Evolutionary conservation across 768 basidiomycete genomes (phyloP).

Genomic region (Naganishia vaughanmartiniae): DNA sequence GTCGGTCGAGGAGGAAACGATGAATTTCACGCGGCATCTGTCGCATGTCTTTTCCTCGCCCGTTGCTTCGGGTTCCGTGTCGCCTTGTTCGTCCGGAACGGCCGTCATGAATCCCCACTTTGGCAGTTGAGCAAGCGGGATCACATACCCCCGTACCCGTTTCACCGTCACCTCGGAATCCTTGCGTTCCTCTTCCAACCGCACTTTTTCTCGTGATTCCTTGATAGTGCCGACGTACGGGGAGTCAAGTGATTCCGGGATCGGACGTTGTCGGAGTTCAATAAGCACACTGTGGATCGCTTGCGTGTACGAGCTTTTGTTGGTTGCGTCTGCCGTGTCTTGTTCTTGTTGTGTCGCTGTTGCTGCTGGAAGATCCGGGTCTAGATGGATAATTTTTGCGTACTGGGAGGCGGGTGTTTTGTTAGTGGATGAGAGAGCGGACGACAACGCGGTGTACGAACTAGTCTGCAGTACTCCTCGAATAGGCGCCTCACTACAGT

Average conservation of each 20-base stretch:
- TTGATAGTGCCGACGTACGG: slow-evolving; percentile 51
- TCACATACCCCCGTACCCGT: slow-evolving; percentile 61
- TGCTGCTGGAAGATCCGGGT: slow-evolving; percentile 41
- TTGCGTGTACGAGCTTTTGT: slow-evolving; percentile 44
- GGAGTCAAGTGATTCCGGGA: slow-evolving; percentile 38
- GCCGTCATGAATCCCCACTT: slow-evolving; percentile 70
- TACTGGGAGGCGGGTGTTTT: slow-evolving; percentile 32
- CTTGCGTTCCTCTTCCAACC: slow-evolving; percentile 41
- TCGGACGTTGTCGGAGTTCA: slow-evolving; percentile 37
- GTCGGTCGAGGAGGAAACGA: slow-evolving; percentile 60
- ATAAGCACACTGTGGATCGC: slow-evolving; percentile 49
- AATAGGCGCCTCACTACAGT: slow-evolving; percentile 41
- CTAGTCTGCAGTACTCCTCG: slow-evolving; percentile 45
- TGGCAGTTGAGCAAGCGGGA: slow-evolving; percentile 61
- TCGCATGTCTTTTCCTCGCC: slow-evolving; percentile 67
- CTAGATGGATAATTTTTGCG: slow-evolving; percentile 30
- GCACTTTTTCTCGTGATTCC: slow-evolving; percentile 38
- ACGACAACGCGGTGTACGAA: slow-evolving; percentile 23
- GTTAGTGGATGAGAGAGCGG: neutral
- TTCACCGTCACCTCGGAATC: slow-evolving; percentile 39
- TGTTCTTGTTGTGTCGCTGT: slow-evolving; percentile 42
- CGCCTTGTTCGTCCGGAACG: slow-evolving; percentile 67
- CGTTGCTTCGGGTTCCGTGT: slow-evolving; percentile 62
- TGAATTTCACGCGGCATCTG: slow-evolving; percentile 69
- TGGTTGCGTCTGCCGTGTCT: slow-evolving; percentile 40